A percentile compares a stretch with the other conserved stretches of the same genome.
phyloP scores from a whole-genome alignment of 352 stramenopile species.

The Blastocystis sp. region DNA sequence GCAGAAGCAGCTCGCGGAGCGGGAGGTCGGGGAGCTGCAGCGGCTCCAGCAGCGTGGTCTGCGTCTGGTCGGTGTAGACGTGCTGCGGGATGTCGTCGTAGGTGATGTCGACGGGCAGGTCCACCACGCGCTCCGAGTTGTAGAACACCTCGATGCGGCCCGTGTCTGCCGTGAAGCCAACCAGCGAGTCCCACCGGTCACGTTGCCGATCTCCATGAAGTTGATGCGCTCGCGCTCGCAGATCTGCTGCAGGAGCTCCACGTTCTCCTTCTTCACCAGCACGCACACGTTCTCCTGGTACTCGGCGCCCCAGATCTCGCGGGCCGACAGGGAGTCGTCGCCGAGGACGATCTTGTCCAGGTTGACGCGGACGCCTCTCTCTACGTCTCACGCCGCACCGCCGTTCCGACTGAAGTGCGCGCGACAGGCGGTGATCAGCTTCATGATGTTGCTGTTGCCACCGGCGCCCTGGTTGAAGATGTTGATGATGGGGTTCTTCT shows the following conservation, averaged over 20 bases:
- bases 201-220: conserved; percentile 82
- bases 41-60: conserved; percentile 63
- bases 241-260: conserved; percentile 82
- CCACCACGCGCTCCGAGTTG: not conserved
- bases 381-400: not conserved
- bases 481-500: conserved; percentile 92
- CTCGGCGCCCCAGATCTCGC: conserved; percentile 98
- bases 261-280: conserved; percentile 77
- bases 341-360: conserved; percentile 84
- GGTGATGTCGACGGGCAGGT: conserved; percentile 26
- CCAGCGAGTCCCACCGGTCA: conserved; percentile 58
- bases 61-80: conserved; percentile 67
- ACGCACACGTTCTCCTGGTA: conserved; percentile 99
- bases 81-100: conserved; percentile 44
- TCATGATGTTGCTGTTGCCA: conserved; percentile 97
- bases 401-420: not conserved
- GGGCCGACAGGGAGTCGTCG: conserved; percentile 89
- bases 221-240: conserved; percentile 90
- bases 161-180: not conserved
- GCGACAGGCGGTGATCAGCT: conserved; percentile 92
- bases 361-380: conserved; percentile 81
- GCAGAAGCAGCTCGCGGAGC: conserved; percentile 77
- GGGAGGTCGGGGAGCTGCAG: conserved; percentile 76
- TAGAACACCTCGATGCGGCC: conserved; percentile 12
- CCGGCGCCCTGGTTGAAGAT: conserved; percentile 97